phyloP scores from a whole-genome alignment of 306 rosid species.

The Gillenia trifoliata region DNA sequence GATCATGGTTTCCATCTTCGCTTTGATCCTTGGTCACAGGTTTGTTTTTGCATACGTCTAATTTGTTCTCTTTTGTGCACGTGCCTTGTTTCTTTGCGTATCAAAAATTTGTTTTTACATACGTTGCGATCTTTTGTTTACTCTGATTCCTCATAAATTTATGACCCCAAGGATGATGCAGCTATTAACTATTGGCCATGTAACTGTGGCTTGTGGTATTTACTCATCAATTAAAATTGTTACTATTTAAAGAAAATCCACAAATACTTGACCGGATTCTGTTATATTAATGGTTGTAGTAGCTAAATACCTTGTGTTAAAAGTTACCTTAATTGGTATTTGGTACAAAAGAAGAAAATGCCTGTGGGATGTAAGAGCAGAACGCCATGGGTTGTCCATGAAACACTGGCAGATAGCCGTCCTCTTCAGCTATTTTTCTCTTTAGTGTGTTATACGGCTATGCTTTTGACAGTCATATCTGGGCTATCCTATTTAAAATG shows the following conservation, averaged over 20 bases:
- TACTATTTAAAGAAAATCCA: neutral
- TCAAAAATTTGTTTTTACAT: neutral
- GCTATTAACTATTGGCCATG: neutral
- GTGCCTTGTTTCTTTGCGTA: neutral
- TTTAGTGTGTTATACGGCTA: neutral
- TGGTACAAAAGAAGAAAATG: neutral
- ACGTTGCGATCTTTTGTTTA: neutral
- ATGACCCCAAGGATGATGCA: neutral
- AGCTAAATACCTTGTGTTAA: neutral
- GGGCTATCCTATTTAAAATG: neutral
- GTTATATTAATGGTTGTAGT: neutral
- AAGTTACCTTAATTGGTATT: neutral
- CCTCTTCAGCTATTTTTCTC: neutral
- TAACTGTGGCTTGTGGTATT: neutral
- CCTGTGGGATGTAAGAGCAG: neutral
- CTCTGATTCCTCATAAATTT: neutral
- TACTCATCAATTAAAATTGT: neutral
- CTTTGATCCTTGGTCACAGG: constrained; percentile 99
- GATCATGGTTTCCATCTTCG: constrained; percentile 99
- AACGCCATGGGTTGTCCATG: neutral
- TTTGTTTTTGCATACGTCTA: neutral
- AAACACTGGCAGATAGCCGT: neutral
- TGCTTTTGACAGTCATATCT: neutral
- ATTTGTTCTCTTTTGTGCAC: neutral
- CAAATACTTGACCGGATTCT: neutral